Conservation (phyloP, 2,329 filamentous ascomycete genomes). For the Colletotrichum spinosum region DNA sequence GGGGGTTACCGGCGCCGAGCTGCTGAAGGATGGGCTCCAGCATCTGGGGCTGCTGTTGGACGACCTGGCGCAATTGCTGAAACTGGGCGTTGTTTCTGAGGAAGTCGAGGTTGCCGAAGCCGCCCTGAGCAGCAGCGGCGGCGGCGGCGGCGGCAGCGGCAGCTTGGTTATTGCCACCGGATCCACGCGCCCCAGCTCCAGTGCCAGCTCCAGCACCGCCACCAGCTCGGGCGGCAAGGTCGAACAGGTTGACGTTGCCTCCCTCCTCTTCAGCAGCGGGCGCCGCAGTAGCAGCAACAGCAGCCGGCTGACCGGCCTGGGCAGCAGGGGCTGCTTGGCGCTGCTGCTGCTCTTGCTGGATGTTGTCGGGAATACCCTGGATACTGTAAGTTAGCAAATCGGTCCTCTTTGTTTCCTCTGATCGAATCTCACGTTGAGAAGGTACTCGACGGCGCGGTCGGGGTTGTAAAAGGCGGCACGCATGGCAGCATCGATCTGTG, state of each 20-base stretch:
- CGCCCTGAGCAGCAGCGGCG: slow-evolving; percentile 63
- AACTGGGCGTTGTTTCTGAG: slow-evolving; percentile 96
- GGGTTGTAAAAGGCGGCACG: slow-evolving; percentile 97
- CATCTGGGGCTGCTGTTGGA: slow-evolving; percentile 98
- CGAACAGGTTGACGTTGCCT: slow-evolving; percentile 87
- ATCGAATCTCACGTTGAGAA: slow-evolving; percentile 76
- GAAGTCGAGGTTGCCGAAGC: slow-evolving; percentile 88
- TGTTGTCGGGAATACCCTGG: slow-evolving; percentile 90
- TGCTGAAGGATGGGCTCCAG: slow-evolving; percentile 97
- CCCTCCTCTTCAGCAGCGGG: slow-evolving; percentile 66
- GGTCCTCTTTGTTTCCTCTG: neutral
- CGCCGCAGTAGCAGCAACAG: slow-evolving; percentile 43
- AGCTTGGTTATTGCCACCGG: slow-evolving; percentile 53
- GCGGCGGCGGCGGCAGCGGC: slow-evolving; percentile 59
- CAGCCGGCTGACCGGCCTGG: slow-evolving; percentile 53
- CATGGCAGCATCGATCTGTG: slow-evolving; percentile 93
- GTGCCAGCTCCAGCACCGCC: slow-evolving; percentile 58
- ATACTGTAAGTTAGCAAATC: slow-evolving; percentile 9
- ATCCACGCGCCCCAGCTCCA: slow-evolving; percentile 45
- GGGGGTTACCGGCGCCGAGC: slow-evolving; percentile 93
- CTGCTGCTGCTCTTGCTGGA: slow-evolving; percentile 76
- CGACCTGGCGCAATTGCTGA: slow-evolving; percentile 95
- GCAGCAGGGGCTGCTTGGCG: slow-evolving; percentile 56
- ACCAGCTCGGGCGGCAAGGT: slow-evolving; percentile 82
- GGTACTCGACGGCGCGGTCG: slow-evolving; percentile 95